Conservation (phyloP, 2,329 filamentous ascomycete genomes). For the Grosmannia clavigera region DNA sequence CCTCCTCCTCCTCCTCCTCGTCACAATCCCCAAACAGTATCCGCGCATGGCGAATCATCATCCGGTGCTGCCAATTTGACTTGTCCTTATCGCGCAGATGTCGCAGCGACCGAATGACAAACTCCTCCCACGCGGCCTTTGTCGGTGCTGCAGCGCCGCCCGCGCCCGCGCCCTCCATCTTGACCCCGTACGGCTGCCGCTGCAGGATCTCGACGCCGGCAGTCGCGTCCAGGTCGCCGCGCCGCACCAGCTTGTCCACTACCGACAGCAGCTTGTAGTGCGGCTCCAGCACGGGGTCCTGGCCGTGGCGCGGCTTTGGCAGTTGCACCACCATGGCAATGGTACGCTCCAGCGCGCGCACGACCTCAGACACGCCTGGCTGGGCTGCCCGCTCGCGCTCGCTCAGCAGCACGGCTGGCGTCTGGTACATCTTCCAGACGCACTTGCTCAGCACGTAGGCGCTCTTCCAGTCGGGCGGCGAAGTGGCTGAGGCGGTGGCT, state of each 20-base stretch:
- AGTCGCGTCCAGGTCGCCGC: slow-evolving; percentile 32
- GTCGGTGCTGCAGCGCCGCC: slow-evolving; percentile 37
- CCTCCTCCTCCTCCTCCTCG: not conserved
- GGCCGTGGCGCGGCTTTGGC: slow-evolving; percentile 43
- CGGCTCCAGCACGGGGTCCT: slow-evolving; percentile 74
- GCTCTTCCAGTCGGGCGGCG: slow-evolving; percentile 47
- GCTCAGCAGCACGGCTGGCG: slow-evolving; percentile 28
- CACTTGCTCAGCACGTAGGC: slow-evolving; percentile 50
- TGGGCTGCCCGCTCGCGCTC: slow-evolving; percentile 26
- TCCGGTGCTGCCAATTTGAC: slow-evolving; percentile 89
- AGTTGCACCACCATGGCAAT: slow-evolving; percentile 37
- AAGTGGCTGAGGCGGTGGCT: no score
- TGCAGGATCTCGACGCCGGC: slow-evolving; percentile 41
- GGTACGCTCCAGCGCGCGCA: slow-evolving; percentile 38
- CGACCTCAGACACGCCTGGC: slow-evolving; percentile 28
- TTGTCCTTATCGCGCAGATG: slow-evolving; percentile 63
- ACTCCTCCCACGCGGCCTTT: slow-evolving; percentile 48
- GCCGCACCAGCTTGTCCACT: slow-evolving; percentile 65
- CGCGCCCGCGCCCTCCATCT: slow-evolving; percentile 23
- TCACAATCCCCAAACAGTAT: slow-evolving; percentile 32
- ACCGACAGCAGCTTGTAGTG: slow-evolving; percentile 84
- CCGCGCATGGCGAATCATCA: slow-evolving; percentile 60
- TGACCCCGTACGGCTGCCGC: slow-evolving; percentile 41
- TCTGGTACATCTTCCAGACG: slow-evolving; percentile 51
- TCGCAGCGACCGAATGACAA: slow-evolving; percentile 37